Evolutionary conservation across 768 basidiomycete species (phyloP).

Genomic region (Tylopilus balloui): DNA sequence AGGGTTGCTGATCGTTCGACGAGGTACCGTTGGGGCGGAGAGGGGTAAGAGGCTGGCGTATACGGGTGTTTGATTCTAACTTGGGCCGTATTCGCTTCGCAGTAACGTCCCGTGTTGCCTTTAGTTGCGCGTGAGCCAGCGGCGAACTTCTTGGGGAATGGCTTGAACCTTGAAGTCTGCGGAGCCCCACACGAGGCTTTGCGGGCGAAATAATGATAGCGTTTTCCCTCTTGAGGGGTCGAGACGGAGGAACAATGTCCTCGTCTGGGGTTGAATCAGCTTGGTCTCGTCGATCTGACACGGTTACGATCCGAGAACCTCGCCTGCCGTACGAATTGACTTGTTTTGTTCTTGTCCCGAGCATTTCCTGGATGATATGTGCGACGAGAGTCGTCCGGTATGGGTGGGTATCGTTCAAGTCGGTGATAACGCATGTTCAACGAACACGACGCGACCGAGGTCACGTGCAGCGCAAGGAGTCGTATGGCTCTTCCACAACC

Average conservation of each 20-base stretch:
- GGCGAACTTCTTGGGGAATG: slow-evolving; percentile 20
- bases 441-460: slow-evolving; percentile 9
- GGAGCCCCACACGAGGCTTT: slow-evolving; percentile 9
- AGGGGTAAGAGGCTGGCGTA: slow-evolving; percentile 40
- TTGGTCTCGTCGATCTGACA: slow-evolving; percentile 31
- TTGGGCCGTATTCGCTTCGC: slow-evolving; percentile 15
- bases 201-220: slow-evolving; percentile 21
- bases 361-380: slow-evolving; percentile 37
- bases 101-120: slow-evolving; percentile 4
- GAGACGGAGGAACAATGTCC: slow-evolving; percentile 17
- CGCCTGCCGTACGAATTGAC: slow-evolving; percentile 64
- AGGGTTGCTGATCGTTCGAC: slow-evolving; percentile 32
- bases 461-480: slow-evolving; percentile 19
- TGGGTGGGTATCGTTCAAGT: slow-evolving; percentile 6
- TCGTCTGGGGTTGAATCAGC: slow-evolving; percentile 38
- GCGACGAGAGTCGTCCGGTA: background rate
- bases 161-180: slow-evolving; percentile 10
- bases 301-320: slow-evolving; percentile 54
- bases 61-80: slow-evolving; percentile 14
- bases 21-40: slow-evolving; percentile 37
- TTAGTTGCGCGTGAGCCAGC: slow-evolving; percentile 24
- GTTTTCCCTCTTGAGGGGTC: slow-evolving; percentile 21
- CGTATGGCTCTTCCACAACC: slow-evolving; percentile 74
- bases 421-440: slow-evolving; percentile 6
- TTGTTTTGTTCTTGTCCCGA: slow-evolving; percentile 59